Conservation (phyloP, 257 asterid species). For the Thymus mandschuricus region DNA sequence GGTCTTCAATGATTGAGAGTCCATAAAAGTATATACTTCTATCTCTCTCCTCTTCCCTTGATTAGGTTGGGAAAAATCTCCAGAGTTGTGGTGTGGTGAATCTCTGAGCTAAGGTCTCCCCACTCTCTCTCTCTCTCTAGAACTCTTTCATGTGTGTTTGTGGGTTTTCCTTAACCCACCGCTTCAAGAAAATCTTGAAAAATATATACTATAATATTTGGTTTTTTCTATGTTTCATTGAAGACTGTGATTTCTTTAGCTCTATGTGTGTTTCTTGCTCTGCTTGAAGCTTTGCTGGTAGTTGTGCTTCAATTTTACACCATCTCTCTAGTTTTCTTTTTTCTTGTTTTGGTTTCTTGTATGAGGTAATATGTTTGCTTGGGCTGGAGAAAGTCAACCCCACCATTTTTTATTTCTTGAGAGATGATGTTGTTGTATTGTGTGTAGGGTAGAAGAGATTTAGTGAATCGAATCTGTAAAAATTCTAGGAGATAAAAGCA, state of each 20-base stretch:
- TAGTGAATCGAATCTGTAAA: background rate
- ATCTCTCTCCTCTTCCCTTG: background rate
- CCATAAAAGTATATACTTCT: background rate
- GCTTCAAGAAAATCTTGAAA: conserved; percentile 1
- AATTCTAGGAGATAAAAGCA: background rate
- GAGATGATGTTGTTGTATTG: conserved; percentile 1
- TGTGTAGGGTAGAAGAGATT: background rate
- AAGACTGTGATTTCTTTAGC: background rate
- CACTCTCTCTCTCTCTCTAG: conserved; percentile 6
- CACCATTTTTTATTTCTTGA: background rate
- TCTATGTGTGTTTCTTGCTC: conserved; percentile 6
- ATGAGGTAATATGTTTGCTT: background rate
- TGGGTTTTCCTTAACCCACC: background rate
- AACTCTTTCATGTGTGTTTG: background rate
- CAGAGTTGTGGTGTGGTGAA: background rate
- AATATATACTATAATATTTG: background rate
- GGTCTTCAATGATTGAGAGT: background rate
- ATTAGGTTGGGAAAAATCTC: background rate
- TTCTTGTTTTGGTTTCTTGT: background rate
- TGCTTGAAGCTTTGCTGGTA: background rate
- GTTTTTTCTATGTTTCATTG: background rate
- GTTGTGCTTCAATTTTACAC: conserved; percentile 1
- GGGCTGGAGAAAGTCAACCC: background rate
- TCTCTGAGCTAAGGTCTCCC: background rate
- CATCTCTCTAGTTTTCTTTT: background rate